A percentile compares a stretch with the other conserved stretches of the same genome.
phyloP scores from a whole-genome alignment of 2,329 filamentous ascomycete species.

The Ascochyta fabae region DNA sequence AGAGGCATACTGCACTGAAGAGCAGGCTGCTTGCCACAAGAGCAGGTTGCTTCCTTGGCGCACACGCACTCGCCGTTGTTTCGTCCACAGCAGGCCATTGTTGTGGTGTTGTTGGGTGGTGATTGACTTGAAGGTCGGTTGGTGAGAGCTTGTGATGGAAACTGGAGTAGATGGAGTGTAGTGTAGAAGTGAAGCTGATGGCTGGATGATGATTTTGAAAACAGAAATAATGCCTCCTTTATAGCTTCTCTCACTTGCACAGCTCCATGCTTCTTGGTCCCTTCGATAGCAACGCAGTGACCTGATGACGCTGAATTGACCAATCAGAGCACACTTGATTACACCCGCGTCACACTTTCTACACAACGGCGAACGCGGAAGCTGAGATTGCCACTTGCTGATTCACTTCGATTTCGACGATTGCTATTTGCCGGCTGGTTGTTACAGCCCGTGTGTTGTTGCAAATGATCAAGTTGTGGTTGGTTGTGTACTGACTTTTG shows the following conservation, averaged over 20 bases:
- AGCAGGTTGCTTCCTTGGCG: constrained; percentile 71
- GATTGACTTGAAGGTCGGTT: constrained; percentile 8
- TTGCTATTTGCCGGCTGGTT: constrained; percentile 30
- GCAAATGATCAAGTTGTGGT: constrained; percentile 15
- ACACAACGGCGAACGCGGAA: constrained; percentile 9
- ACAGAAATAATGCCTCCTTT: constrained; percentile 21
- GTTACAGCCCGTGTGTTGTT: background rate
- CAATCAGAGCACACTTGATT: constrained; percentile 44
- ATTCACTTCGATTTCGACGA: constrained; percentile 26
- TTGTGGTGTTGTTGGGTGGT: constrained; percentile 29
- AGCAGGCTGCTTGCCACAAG: constrained; percentile 86
- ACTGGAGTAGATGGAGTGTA: background rate
- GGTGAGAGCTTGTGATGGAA: constrained; percentile 1
- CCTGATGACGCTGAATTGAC: constrained; percentile 23
- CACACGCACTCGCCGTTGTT: constrained; percentile 63
- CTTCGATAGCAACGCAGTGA: constrained; percentile 26
- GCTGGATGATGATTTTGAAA: constrained; percentile 8
- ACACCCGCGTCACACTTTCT: constrained; percentile 23
- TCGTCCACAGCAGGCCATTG: constrained; percentile 65
- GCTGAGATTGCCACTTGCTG: constrained; percentile 32
- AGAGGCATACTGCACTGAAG: constrained; percentile 71
- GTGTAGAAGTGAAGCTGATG: constrained; percentile 4
- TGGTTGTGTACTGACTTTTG: constrained; percentile 1
- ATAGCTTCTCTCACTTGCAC: constrained; percentile 28
- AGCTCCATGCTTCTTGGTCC: constrained; percentile 24